Conservation (phyloP, 2,329 filamentous ascomycete genomes). For the Sarocladiaceae sp. region DNA sequence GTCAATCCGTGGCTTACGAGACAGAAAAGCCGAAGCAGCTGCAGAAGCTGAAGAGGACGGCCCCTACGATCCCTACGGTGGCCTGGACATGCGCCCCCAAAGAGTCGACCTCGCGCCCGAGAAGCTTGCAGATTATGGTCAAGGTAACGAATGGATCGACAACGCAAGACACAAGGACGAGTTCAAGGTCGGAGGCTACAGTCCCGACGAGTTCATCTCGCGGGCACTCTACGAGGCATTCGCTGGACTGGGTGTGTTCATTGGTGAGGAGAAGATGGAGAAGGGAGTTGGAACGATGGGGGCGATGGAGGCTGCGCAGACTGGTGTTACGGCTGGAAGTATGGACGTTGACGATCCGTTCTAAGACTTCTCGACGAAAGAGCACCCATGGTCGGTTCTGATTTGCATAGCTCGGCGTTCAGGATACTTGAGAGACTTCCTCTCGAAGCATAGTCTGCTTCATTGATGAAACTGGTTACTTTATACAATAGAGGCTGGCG, state of each 20-base stretch:
- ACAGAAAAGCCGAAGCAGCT: conserved; percentile 35
- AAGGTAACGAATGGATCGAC: conserved; percentile 64
- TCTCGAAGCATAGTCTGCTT: no score
- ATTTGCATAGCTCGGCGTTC: conserved; percentile 7
- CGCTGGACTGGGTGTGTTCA: conserved; percentile 79
- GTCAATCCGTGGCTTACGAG: conserved; percentile 78
- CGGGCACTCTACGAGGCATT: conserved; percentile 86
- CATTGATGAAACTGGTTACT: no score
- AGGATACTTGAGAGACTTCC: conserved; percentile 7
- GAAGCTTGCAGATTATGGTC: conserved; percentile 59
- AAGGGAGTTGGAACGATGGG: conserved; percentile 28
- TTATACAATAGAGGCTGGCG: background rate
- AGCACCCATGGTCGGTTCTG: background rate
- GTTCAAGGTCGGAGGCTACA: conserved; percentile 77
- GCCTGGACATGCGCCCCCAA: conserved; percentile 61
- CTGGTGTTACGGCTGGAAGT: conserved; percentile 26
- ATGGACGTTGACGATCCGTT: conserved; percentile 49
- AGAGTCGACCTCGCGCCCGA: conserved; percentile 58
- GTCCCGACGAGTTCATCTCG: conserved; percentile 74
- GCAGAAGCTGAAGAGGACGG: conserved; percentile 49
- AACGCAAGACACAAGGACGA: conserved; percentile 59
- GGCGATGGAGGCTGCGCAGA: conserved; percentile 31
- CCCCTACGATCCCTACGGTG: conserved; percentile 86
- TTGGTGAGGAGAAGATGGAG: conserved; percentile 68
- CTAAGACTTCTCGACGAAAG: conserved; percentile 15